Percentiles rank a stretch among this genome's conserved stretches.
These are phyloP conservation scores for Alnus rubra DNA, from an alignment of 306 rosid genomes.

Conservation along the genomic window DNA sequence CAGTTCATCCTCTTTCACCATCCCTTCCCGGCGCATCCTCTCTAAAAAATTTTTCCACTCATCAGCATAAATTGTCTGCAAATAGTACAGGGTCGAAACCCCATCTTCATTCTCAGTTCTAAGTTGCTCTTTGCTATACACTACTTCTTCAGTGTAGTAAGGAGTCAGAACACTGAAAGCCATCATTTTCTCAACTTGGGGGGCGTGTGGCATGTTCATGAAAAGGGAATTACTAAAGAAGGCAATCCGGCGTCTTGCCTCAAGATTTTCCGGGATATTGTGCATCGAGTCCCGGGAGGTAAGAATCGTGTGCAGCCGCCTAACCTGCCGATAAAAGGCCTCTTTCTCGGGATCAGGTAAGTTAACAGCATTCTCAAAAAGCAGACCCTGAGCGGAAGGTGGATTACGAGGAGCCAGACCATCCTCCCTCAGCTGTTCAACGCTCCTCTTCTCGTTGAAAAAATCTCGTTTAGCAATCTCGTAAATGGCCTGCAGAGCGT, in stretches of 20 bases:
- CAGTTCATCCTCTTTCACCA: conserved; percentile 64
- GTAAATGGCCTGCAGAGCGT: conserved; percentile 85
- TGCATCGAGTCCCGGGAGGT: conserved; percentile 91
- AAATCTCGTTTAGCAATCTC: conserved; percentile 81
- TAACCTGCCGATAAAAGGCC: conserved; percentile 75
- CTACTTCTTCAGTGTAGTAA: conserved; percentile 85
- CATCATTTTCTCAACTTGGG: conserved; percentile 98
- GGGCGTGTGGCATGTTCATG: conserved; percentile 96
- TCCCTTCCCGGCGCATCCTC: conserved; percentile 89
- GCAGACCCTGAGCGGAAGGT: conserved; percentile 54
- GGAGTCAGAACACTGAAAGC: conserved; percentile 95
- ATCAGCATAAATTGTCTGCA: conserved; percentile 86
- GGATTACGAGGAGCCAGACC: conserved; percentile 74
- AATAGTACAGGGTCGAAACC: conserved; percentile 73
- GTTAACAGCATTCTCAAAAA: conserved; percentile 70
- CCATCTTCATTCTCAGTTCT: conserved; percentile 94
- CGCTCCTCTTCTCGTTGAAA: conserved; percentile 69
- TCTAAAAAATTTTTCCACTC: conserved; percentile 95
- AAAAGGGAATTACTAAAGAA: conserved; percentile 95
- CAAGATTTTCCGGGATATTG: conserved; percentile 83
- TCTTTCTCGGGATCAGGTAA: conserved; percentile 64
- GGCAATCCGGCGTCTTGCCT: conserved; percentile 94
- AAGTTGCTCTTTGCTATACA: conserved; percentile 74
- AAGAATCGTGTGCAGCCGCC: conserved; percentile 85
- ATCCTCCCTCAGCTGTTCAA: conserved; percentile 67